Conservation (phyloP, 2,329 filamentous ascomycete species). For the Scopulariopsis brevicaulis region DNA sequence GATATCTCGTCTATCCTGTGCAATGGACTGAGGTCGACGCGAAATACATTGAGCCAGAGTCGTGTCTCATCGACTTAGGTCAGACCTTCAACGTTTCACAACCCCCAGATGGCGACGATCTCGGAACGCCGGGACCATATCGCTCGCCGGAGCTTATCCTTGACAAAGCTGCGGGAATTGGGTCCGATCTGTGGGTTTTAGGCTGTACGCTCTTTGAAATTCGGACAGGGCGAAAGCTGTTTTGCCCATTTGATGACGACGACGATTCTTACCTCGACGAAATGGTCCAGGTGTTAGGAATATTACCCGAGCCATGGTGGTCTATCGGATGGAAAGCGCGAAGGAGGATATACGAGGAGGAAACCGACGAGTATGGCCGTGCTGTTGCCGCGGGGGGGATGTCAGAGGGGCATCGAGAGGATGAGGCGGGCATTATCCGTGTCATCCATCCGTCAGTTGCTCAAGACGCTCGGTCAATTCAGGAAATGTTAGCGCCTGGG, state of each 20-base stretch:
- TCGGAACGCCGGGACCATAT: constrained; percentile 17
- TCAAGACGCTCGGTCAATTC: constrained; percentile 5
- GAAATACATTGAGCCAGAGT: not conserved
- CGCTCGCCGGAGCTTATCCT: constrained; percentile 16
- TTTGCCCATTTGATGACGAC: constrained; percentile 15
- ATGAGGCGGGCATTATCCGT: not conserved
- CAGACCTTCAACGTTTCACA: not conserved
- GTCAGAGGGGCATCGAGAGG: no score
- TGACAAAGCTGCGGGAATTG: constrained; percentile 10
- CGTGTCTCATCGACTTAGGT: not conserved
- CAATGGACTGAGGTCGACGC: no score
- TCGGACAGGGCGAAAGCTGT: constrained; percentile 15
- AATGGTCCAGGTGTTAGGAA: constrained; percentile 17
- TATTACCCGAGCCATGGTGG: constrained; percentile 19
- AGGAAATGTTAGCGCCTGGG: constrained; percentile 6
- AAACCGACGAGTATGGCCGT: constrained; percentile 7
- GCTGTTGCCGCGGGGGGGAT: no score
- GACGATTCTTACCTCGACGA: constrained; percentile 15
- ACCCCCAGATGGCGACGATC: constrained; percentile 4
- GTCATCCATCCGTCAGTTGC: not conserved
- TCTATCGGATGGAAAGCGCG: constrained; percentile 14
- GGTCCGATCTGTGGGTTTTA: constrained; percentile 19
- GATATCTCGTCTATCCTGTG: no score
- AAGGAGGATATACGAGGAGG: constrained; percentile 12
- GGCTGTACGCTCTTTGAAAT: constrained; percentile 21